These are phyloP conservation scores for Ceratocystis alfenasii DNA, from an alignment of 2,329 filamentous ascomycete species.

Conservation along the genomic window DNA sequence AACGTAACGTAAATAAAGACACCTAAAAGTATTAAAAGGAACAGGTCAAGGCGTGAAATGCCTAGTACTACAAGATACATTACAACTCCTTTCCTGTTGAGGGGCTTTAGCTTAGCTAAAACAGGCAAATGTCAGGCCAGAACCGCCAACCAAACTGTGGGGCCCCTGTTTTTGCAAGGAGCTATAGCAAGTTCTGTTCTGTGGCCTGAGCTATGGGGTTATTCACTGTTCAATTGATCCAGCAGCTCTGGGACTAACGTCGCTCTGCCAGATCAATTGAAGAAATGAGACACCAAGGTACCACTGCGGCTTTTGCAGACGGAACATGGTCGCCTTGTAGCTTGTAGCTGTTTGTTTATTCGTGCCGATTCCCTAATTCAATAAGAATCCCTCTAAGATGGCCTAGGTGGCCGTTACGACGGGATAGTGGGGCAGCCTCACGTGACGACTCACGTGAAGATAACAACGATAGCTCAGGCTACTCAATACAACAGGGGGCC, in stretches of 20 bases:
- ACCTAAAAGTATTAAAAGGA: neutral
- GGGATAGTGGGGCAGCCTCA: neutral
- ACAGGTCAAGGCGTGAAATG: neutral
- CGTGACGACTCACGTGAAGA: constrained; percentile 8
- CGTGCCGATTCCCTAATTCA: neutral
- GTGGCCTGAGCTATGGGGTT: neutral
- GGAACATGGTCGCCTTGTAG: neutral
- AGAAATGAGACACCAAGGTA: neutral
- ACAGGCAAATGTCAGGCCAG: neutral
- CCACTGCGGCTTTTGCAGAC: too few species aligned
- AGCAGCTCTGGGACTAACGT: too few species aligned
- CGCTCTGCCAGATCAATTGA: neutral
- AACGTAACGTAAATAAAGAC: constrained; percentile 3
- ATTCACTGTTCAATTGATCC: too few species aligned
- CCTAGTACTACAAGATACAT: too few species aligned
- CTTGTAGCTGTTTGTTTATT: neutral
- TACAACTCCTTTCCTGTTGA: neutral
- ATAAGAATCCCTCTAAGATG: neutral
- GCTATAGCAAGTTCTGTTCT: neutral
- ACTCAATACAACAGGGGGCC: too few species aligned
- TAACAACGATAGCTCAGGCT: too few species aligned
- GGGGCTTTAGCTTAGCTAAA: constrained; percentile 6
- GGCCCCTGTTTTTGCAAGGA: neutral
- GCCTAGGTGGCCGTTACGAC: constrained; percentile 21
- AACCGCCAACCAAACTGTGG: constrained; percentile 10